Conservation (phyloP, 495 filamentous ascomycete genomes). For the Aspergillus ellipticus region DNA sequence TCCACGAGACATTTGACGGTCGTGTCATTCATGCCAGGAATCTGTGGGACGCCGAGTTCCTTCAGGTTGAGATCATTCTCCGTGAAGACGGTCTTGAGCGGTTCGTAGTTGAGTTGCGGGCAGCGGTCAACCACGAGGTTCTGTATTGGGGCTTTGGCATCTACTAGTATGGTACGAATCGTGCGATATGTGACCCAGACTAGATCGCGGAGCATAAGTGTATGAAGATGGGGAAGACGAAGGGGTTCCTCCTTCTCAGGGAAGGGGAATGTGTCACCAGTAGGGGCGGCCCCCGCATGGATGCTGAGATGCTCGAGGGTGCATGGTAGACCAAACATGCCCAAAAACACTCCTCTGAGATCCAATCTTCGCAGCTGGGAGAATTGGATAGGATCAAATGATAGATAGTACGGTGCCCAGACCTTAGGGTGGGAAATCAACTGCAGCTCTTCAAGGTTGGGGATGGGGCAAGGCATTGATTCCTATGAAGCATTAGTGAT, state of each 20-base stretch:
- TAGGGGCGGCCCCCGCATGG: slow-evolving; percentile 21
- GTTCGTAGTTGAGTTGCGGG: slow-evolving; percentile 11
- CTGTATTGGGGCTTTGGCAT: slow-evolving; percentile 22
- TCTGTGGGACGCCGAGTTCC: slow-evolving; percentile 27
- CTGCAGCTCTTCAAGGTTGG: slow-evolving; percentile 37
- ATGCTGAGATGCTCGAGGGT: slow-evolving; percentile 32
- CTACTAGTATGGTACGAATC: slow-evolving; percentile 16
- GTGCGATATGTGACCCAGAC: slow-evolving; percentile 21
- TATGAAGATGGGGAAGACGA: slow-evolving; percentile 28
- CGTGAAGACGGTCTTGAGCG: slow-evolving; percentile 6
- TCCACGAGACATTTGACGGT: slow-evolving; percentile 12
- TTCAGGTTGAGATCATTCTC: slow-evolving; percentile 19
- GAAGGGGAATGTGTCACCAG: slow-evolving; percentile 11
- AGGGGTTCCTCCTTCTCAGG: not conserved
- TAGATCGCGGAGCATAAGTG: slow-evolving; percentile 29
- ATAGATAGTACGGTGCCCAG: slow-evolving; percentile 18
- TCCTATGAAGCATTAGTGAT: not conserved
- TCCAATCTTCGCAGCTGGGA: slow-evolving; percentile 29
- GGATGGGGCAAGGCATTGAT: slow-evolving; percentile 19
- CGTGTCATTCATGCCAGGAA: slow-evolving; percentile 22
- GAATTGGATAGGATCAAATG: slow-evolving; percentile 15
- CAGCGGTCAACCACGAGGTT: slow-evolving; percentile 30
- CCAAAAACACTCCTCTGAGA: slow-evolving; percentile 26
- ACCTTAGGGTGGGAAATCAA: slow-evolving; percentile 27
- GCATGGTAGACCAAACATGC: slow-evolving; percentile 21